Evolutionary conservation across 441 rosid genomes (phyloP).

Genomic region (Arabidopsis lyrata): DNA sequence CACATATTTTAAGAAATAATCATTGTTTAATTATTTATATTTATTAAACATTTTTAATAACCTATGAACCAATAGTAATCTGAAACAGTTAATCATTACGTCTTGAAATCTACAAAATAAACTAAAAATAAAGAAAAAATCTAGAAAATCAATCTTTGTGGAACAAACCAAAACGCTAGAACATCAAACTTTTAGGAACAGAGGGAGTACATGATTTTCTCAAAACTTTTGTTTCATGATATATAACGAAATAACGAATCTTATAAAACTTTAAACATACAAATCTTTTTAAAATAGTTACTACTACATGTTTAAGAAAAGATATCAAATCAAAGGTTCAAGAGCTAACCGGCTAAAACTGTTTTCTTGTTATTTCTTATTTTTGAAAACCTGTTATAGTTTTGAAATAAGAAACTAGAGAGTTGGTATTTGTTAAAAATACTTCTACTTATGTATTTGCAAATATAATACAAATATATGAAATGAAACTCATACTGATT

Average conservation of each 20-base stretch:
- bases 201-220: neutral
- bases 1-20: too few relatives aligned
- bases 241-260: neutral
- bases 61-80: too few relatives aligned
- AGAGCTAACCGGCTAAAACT: neutral
- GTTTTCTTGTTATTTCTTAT: neutral
- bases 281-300: neutral
- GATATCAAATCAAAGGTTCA: neutral
- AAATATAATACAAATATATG: constrained; percentile 13
- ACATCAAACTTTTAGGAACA: too few relatives aligned
- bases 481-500: constrained; percentile 15
- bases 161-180: too few relatives aligned
- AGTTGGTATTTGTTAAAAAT: neutral
- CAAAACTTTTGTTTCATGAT: neutral
- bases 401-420: neutral
- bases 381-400: neutral
- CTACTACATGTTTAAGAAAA: neutral
- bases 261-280: neutral
- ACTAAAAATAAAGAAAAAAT: too few relatives aligned
- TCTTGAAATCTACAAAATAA: too few relatives aligned
- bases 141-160: too few relatives aligned
- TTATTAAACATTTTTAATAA: too few relatives aligned
- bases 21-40: too few relatives aligned
- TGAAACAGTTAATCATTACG: too few relatives aligned
- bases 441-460: neutral